Base-by-base conservation (phyloP, 1,284 basidiomycete species). In the Cutaneotrichosporon mucoides region DNA sequence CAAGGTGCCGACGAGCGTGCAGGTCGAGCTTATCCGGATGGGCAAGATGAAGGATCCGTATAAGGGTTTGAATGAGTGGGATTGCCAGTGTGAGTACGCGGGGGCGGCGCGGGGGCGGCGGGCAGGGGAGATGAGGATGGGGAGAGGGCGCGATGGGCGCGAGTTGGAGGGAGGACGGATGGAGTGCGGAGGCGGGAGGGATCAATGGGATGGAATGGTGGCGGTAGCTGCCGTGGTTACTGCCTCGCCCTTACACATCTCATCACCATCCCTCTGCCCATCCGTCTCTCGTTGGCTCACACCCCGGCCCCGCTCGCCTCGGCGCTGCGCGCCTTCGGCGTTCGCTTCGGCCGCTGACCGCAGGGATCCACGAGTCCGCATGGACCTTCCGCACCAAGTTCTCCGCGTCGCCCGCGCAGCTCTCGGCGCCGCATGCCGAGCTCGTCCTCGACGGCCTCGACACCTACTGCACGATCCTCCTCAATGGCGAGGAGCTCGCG, bases 391-490 rank as follows among this genome's bases (percentile, higher is more conserved):
- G 83, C 69, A 87, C 85, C 8, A 79, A 73, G 1, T 88, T 94
- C 69, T 64, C 76, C 9, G 79, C 85, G n/a, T 78, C 79, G 1
- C 76, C 82, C 10, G 74, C 76, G 33, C 82, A 86, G 53, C 71
- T 85, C 12, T 65, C 70, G 4, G 72, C 79, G 6, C 66, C 79
- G 4, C 15, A 65, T 13, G 79, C 82, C 34, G 90, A 94, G 70
- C 79, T 95, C 33, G 81, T 92, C 6, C 91, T 93, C 63, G 90
- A 92, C 13, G 92, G 92, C 10, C 78, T 95, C 33, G 92, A 95
- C 74, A 94, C 92, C 0, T 93, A 90, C 73, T 86, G 88, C 4
- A 81, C 79, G 13, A 81, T 92, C 47, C 74, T 79, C 37, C 76
- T 91, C 86, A 93, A 94, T 66, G 88, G 84, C 4, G 66, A 81